Evolutionary conservation across 345 rosid species (phyloP).

Genomic region (Kernera saxatilis): DNA sequence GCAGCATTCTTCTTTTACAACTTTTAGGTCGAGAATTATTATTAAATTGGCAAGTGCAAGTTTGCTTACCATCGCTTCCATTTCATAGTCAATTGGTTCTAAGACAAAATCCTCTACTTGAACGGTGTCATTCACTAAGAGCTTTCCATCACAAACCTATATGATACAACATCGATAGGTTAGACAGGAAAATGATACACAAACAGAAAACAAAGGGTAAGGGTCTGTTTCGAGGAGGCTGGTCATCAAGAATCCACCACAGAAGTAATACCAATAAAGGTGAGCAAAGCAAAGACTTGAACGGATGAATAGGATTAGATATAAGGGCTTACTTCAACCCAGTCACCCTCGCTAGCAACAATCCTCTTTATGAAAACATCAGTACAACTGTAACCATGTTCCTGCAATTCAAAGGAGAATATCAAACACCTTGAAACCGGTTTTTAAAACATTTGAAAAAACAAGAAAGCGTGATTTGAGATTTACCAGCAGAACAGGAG

Average conservation of each 20-base stretch:
- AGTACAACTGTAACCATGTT: conserved; percentile 51
- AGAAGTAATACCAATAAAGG: background rate
- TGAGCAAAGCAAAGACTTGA: conserved; percentile 14
- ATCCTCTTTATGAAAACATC: conserved; percentile 87
- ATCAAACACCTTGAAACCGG: background rate
- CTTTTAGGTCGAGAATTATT: background rate
- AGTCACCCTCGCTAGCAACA: conserved; percentile 87
- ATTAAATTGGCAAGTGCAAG: background rate
- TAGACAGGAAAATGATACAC: background rate
- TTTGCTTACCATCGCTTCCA: conserved; percentile 58
- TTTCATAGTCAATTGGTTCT: conserved; percentile 70
- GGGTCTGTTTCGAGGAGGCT: background rate
- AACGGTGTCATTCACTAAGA: conserved; percentile 58
- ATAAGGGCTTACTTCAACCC: conserved; percentile 64
- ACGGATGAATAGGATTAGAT: background rate
- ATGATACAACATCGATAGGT: conserved; percentile 9
- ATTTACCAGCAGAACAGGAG: conserved; percentile 64
- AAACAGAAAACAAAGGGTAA: background rate
- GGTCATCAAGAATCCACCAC: background rate
- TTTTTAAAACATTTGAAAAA: background rate
- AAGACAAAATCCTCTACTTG: conserved; percentile 63
- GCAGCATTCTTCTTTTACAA: background rate
- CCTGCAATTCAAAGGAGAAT: conserved; percentile 37
- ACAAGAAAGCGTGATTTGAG: background rate
- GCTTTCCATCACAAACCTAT: conserved; percentile 67